Conservation (phyloP, 495 filamentous ascomycete genomes). For the Neurospora sp. region DNA sequence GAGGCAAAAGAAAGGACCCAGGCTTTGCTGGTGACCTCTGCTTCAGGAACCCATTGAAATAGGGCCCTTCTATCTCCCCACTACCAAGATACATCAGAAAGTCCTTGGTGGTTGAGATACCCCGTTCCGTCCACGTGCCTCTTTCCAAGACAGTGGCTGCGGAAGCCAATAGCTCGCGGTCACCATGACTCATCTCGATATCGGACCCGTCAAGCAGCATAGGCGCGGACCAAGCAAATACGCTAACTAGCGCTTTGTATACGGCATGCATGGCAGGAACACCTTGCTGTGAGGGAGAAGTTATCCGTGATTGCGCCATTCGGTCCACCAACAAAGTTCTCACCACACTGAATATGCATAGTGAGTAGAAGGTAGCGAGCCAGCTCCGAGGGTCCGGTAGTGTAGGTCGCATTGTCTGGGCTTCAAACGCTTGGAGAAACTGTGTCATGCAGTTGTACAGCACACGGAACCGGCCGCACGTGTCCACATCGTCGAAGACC, state of each 20-base stretch:
- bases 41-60: constrained; percentile 35
- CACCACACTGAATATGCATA: constrained; percentile 42
- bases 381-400: constrained; percentile 31
- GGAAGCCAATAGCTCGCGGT: constrained; percentile 26
- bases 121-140: constrained; percentile 32
- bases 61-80: constrained; percentile 28
- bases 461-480: constrained; percentile 33
- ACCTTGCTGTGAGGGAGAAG: constrained; percentile 22
- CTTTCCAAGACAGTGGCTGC: constrained; percentile 25
- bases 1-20: constrained; percentile 21
- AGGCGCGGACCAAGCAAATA: constrained; percentile 32
- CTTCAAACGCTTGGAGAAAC: constrained; percentile 38
- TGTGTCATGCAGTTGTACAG: constrained; percentile 38
- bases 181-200: constrained; percentile 23
- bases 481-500: constrained; percentile 33
- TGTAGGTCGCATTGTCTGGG: constrained; percentile 24
- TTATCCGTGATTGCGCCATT: constrained; percentile 23
- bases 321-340: constrained; percentile 36
- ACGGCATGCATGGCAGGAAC: constrained; percentile 35
- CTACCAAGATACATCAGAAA: constrained; percentile 36
- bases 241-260: constrained; percentile 34
- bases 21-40: constrained; percentile 28
- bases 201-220: constrained; percentile 32
- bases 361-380: constrained; percentile 36
- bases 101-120: constrained; percentile 32